Evolutionary conservation across 176 grass and related monocot genomes (phyloP), one percentile per base, ranked within the genome.

Genomic region (Aegilops umbellulata): DNA sequence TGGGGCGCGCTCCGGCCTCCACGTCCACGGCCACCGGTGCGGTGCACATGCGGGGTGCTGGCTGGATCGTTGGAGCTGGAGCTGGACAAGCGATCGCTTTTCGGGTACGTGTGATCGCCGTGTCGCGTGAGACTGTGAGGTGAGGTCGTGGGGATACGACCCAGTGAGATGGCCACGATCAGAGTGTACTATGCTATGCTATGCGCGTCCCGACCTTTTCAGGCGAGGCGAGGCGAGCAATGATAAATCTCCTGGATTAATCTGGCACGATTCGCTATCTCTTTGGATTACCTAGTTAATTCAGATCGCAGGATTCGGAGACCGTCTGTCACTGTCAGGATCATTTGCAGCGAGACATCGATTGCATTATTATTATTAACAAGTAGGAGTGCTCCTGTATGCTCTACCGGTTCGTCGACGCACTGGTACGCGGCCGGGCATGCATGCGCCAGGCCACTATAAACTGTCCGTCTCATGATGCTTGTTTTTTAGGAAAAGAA

Each of bases 21-120:
- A 60, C 31, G 60, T 46, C 83, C 72, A 35, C 60, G 14, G 73
- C 73, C 83, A 75, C 72, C 83, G 61, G 27, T 36, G 0, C 26
- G 55, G 55, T 6, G 80, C 66, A n/a, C 51, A 61, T 58, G 65
- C 38, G 27, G 29, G 19, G 7, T 5, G 42, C 14, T 16, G 39
- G 17, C 22, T 7, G 27, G 22, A 74, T 42, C 0, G 67, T 24
- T 30, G 5, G 1, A 35, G n/a, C 20, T 30, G 31, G 0, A 35
- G n/a, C 20, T 46, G 64, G 86, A 83, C 79, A 82, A 82, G 20
- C 23, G 60, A 82, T 9, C 79, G 25, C 79, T 87, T 82, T 87
- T 69, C 60, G 44, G 69, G 85, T 41, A 23, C 67, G 3, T 23
- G 53, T 27, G 74, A 27, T 51, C 44, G 44, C 2, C 55, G 20